Evolutionary conservation across 257 asterid species (phyloP).

Genomic region (Solanum tarapatanum): DNA sequence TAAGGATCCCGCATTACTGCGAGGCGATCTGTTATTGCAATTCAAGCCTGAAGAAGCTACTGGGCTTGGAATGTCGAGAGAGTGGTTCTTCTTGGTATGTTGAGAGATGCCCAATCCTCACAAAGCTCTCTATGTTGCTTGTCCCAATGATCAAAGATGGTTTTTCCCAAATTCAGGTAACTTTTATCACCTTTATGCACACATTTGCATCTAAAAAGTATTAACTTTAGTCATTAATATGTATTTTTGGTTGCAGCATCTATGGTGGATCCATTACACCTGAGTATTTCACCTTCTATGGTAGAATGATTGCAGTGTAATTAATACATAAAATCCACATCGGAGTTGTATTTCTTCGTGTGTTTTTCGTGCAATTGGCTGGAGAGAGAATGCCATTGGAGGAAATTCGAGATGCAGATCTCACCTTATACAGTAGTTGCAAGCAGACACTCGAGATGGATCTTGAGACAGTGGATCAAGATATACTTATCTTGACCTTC

Average conservation of each 20-base stretch:
- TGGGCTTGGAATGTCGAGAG: not conserved
- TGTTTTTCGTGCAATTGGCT: not conserved
- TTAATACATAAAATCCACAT: not conserved
- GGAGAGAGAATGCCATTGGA: not conserved
- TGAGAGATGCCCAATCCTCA: not conserved
- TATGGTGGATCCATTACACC: slow-evolving; percentile 57
- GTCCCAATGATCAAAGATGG: not conserved
- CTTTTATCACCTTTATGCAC: not conserved
- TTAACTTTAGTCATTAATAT: too few species aligned
- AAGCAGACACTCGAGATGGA: too few species aligned
- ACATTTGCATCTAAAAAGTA: too few species aligned
- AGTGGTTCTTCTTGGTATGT: not conserved
- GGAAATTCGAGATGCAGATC: not conserved
- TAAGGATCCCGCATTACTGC: not conserved
- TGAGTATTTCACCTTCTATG: slow-evolving; percentile 66
- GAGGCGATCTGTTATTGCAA: not conserved
- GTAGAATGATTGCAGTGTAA: slow-evolving; percentile 54
- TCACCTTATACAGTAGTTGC: too few species aligned
- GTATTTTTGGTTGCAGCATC: not conserved
- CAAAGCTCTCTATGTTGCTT: not conserved
- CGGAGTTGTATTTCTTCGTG: not conserved
- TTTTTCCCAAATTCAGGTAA: not conserved
- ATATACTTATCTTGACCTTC: too few species aligned
- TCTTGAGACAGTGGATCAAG: too few species aligned
- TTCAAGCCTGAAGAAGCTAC: not conserved